These are phyloP conservation scores for Sphenostylis stenocarpa DNA, from an alignment of 306 rosid genomes.

Conservation along the genomic window DNA sequence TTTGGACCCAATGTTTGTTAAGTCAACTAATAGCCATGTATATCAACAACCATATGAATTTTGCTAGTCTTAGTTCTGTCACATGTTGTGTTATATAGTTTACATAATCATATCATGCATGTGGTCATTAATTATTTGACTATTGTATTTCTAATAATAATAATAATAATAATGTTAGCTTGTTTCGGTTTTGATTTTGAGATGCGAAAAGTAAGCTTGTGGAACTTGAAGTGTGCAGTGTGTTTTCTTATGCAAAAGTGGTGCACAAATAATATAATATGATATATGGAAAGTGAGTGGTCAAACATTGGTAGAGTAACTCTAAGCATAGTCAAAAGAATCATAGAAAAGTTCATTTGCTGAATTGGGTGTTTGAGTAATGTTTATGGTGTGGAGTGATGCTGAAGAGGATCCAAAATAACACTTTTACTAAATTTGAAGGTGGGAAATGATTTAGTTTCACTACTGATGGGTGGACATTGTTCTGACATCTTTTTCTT, in stretches of 20 bases:
- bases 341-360: constrained; percentile 29
- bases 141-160: neutral
- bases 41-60: constrained; percentile 18
- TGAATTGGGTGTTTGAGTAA: constrained; percentile 16
- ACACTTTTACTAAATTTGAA: constrained; percentile 42
- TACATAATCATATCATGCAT: neutral
- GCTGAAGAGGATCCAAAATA: constrained; percentile 49
- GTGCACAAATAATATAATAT: neutral
- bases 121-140: constrained; percentile 11
- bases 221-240: constrained; percentile 13
- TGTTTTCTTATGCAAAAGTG: constrained; percentile 18
- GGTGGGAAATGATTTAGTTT: constrained; percentile 34
- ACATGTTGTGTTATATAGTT: constrained; percentile 26
- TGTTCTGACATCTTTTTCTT: constrained; percentile 29
- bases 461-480: constrained; percentile 15
- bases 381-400: constrained; percentile 28
- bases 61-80: constrained; percentile 38
- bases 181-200: neutral
- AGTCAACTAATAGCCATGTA: constrained; percentile 18
- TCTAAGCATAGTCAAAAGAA: constrained; percentile 45
- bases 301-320: constrained; percentile 42
- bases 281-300: constrained; percentile 1
- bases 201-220: constrained; percentile 29
- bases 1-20: constrained; percentile 90
- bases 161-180: neutral